A percentile compares a stretch with the other conserved stretches of the same genome.
These are phyloP conservation scores for Scenedesmus sp. DNA, from an alignment of 163 green algal genomes.

Conservation along the genomic window DNA sequence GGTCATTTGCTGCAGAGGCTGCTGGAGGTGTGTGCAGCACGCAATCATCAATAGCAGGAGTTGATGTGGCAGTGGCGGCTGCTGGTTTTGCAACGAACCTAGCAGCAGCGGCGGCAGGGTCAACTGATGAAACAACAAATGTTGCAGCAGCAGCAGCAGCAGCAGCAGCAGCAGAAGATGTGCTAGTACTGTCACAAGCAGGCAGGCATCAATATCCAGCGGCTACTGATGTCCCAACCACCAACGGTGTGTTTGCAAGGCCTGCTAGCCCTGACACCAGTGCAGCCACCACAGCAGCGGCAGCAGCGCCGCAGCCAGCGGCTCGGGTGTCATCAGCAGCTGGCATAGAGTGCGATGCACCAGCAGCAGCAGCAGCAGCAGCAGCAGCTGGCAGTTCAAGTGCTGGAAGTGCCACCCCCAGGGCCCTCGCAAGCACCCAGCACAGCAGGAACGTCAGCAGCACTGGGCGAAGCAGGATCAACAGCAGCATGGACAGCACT, in stretches of 20 bases:
- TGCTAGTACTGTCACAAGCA: background rate
- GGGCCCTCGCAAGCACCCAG: background rate
- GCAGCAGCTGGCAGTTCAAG: background rate
- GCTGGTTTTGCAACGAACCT: background rate
- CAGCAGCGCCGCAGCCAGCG: background rate
- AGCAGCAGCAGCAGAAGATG: background rate
- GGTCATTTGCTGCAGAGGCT: background rate
- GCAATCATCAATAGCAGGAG: background rate
- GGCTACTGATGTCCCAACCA: background rate
- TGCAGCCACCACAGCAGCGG: background rate
- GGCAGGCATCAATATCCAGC: background rate
- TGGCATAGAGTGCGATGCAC: background rate
- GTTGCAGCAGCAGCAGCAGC: constrained; percentile 20
- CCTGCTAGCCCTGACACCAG: background rate
- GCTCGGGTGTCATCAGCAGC: background rate
- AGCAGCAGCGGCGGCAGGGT: background rate
- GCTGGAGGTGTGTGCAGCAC: background rate
- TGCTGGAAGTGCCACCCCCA: background rate
- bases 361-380: background rate
- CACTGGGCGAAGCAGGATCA: background rate
- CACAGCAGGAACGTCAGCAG: background rate
- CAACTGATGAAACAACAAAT: background rate
- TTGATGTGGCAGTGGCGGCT: background rate
- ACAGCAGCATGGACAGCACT: constrained; percentile 27
- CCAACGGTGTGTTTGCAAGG: background rate